phyloP scores from a whole-genome alignment of 352 stramenopile species.

The Thraustochytrium sp. region DNA sequence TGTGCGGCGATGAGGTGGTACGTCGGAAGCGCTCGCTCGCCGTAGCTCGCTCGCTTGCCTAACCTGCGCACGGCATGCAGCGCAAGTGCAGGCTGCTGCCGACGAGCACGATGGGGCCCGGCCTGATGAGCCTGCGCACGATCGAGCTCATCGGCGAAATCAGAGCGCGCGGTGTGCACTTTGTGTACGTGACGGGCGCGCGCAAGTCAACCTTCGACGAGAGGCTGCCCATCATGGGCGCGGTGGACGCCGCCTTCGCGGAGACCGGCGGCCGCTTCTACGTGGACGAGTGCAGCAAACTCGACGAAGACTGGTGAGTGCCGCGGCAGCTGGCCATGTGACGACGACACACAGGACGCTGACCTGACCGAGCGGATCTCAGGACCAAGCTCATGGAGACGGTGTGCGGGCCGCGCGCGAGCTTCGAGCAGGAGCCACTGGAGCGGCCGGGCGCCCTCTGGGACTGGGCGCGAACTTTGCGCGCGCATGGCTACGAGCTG shows the following conservation, averaged over 20 bases:
- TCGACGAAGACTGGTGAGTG: slow-evolving; percentile 13
- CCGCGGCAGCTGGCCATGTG: too few relatives aligned
- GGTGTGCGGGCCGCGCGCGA: neutral
- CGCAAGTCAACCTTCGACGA: neutral
- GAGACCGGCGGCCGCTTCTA: slow-evolving; percentile 10
- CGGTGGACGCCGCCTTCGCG: slow-evolving; percentile 15
- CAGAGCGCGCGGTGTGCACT: neutral
- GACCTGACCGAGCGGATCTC: too few relatives aligned
- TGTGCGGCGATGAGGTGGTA: neutral
- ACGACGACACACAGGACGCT: too few relatives aligned
- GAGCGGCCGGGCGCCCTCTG: neutral
- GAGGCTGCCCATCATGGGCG: neutral
- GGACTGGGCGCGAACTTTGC: slow-evolving; percentile 10
- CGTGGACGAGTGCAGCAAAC: neutral
- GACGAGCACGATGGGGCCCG: slow-evolving; percentile 15
- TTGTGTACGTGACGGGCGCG: slow-evolving; percentile 37
- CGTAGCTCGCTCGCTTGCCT: neutral
- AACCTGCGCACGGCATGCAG: neutral
- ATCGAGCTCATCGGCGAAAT: slow-evolving; percentile 5
- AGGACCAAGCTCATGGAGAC: slow-evolving; percentile 7
- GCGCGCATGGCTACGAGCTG: neutral
- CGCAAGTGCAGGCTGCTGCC: neutral
- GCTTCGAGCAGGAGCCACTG: neutral
- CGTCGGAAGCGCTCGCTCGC: neutral
- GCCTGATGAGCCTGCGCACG: slow-evolving; percentile 15